phyloP scores from a whole-genome alignment of 805 yeast species.

The Candida chauliodis region DNA sequence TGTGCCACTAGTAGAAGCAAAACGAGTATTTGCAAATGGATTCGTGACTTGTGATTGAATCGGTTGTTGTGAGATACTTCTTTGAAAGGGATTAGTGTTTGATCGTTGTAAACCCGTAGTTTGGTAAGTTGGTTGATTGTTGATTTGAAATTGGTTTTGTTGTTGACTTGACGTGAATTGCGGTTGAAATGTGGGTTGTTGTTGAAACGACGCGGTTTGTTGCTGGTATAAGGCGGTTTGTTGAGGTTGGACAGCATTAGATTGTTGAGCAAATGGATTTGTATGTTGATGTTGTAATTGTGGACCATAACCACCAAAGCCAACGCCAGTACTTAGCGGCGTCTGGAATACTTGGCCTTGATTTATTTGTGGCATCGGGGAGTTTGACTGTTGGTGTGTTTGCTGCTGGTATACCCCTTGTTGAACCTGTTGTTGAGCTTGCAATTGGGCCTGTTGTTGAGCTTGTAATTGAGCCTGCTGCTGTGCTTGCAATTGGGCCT shows the following conservation, averaged over 20 bases:
- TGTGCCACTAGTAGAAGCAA: slow-evolving; percentile 28
- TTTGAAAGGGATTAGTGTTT: slow-evolving; percentile 36
- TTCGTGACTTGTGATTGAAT: slow-evolving; percentile 25
- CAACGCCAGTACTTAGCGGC: slow-evolving; percentile 47
- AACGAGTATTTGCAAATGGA: slow-evolving; percentile 44
- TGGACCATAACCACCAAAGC: slow-evolving; percentile 53
- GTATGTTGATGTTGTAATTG: slow-evolving; percentile 18
- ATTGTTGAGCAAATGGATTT: slow-evolving; percentile 19
- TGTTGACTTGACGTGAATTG: slow-evolving; percentile 10
- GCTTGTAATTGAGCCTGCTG: slow-evolving; percentile 23
- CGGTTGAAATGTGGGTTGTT: slow-evolving; percentile 20
- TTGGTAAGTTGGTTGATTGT: slow-evolving; percentile 15
- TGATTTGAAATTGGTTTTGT: slow-evolving; percentile 11
- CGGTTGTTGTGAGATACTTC: slow-evolving; percentile 10
- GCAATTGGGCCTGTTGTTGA: slow-evolving; percentile 12
- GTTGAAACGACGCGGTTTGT: slow-evolving; percentile 12
- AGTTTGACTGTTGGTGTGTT: slow-evolving; percentile 22
- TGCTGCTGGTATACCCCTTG: slow-evolving; percentile 13
- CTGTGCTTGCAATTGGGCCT: slow-evolving; percentile 22
- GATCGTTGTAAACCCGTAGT: slow-evolving; percentile 21
- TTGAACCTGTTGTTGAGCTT: slow-evolving; percentile 10
- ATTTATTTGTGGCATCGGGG: slow-evolving; percentile 9
- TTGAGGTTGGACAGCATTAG: slow-evolving; percentile 12
- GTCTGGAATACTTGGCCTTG: slow-evolving; percentile 16
- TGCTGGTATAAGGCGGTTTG: slow-evolving; percentile 21